Percentiles rank a stretch among this genome's conserved stretches.
These are phyloP conservation scores for Leccinum obscurum DNA, from an alignment of 768 basidiomycete genomes.

Conservation along the genomic window DNA sequence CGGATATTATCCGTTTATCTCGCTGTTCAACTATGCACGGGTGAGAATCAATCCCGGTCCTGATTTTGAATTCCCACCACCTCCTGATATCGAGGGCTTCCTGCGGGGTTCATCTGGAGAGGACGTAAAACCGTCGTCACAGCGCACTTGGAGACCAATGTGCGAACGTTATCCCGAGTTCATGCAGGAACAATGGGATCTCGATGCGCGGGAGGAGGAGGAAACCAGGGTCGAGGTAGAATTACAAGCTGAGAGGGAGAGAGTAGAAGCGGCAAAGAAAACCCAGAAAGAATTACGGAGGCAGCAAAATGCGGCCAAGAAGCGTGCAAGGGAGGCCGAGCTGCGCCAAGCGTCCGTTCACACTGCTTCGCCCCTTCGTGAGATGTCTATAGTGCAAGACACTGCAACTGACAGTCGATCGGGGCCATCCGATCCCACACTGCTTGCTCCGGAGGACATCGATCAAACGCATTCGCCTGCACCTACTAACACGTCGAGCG, in stretches of 20 bases:
- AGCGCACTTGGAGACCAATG: slow-evolving; percentile 72
- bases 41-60: slow-evolving; percentile 90
- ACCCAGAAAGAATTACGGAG: slow-evolving; percentile 50
- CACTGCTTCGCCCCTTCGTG: slow-evolving; percentile 28
- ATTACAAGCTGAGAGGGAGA: slow-evolving; percentile 48
- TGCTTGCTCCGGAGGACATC: slow-evolving; percentile 27
- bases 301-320: slow-evolving; percentile 53
- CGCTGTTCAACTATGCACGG: slow-evolving; percentile 86
- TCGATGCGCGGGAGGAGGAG: slow-evolving; percentile 77
- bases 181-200: slow-evolving; percentile 75
- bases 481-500: slow-evolving; percentile 50
- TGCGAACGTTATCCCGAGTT: slow-evolving; percentile 85
- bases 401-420: slow-evolving; percentile 29
- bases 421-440: slow-evolving; percentile 23
- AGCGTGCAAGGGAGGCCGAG: slow-evolving; percentile 43
- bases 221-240: slow-evolving; percentile 51
- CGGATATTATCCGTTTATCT: slow-evolving; percentile 95
- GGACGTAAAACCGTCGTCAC: slow-evolving; percentile 29
- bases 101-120: slow-evolving; percentile 41
- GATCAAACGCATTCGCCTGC: slow-evolving; percentile 49
- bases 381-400: slow-evolving; percentile 34
- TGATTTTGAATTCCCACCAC: slow-evolving; percentile 77
- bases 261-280: slow-evolving; percentile 34
- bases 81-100: slow-evolving; percentile 69
- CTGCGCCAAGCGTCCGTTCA: slow-evolving; percentile 23